These are phyloP conservation scores for Pestalotiopsis sp. DNA, from an alignment of 2,329 filamentous ascomycete genomes.

Conservation along the genomic window DNA sequence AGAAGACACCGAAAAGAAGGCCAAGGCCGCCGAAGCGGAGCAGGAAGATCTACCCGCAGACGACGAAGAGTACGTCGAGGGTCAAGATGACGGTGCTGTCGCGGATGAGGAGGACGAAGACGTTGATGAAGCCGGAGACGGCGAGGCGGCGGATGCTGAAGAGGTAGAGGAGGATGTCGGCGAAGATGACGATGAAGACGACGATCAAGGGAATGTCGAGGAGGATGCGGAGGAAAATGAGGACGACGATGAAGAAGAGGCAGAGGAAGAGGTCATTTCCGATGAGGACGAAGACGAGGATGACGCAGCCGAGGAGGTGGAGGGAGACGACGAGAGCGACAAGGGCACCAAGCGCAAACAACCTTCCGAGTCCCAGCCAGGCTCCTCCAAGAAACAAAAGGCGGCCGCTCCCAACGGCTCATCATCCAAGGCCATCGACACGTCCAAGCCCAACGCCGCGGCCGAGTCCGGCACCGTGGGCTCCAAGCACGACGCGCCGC, in stretches of 20 bases:
- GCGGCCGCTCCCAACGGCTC: neutral
- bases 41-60: neutral
- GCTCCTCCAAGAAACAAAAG: conserved; percentile 4
- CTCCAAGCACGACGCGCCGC: conserved; percentile 19
- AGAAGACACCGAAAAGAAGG: neutral
- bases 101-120: neutral
- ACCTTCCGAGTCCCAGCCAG: neutral
- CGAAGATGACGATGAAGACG: neutral
- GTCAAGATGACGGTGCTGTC: neutral
- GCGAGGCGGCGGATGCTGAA: neutral
- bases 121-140: neutral
- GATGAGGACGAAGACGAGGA: neutral
- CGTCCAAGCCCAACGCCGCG: conserved; percentile 6
- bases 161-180: neutral
- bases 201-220: conserved; percentile 16
- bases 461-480: conserved; percentile 17
- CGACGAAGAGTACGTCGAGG: conserved; percentile 8
- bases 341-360: conserved; percentile 1
- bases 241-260: neutral
- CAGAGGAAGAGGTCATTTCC: neutral
- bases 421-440: neutral
- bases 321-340: conserved; percentile 12
- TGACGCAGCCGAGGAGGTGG: neutral
- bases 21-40: neutral
- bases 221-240: conserved; percentile 16